A percentile compares a stretch with the other conserved stretches of the same genome.
Evolutionary conservation across 192 early-diverging fungal genomes (phyloP).

Genomic region (Podila clonocystis): DNA sequence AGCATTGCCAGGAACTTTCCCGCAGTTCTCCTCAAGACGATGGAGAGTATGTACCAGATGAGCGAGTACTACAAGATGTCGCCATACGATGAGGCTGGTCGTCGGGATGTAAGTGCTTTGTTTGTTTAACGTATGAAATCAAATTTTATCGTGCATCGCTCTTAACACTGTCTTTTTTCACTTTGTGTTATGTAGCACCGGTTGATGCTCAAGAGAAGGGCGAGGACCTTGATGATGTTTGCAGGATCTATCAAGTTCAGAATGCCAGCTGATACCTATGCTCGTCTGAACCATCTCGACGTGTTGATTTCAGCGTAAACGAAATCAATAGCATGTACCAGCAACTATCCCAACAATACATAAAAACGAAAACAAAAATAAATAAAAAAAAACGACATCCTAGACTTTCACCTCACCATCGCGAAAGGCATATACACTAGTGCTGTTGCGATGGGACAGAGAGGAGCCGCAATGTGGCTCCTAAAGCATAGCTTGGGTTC

Average conservation of each 20-base stretch:
- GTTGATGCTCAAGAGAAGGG: conserved; percentile 65
- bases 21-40: conserved; percentile 76
- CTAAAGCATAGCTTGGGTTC: too few relatives aligned
- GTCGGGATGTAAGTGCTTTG: conserved; percentile 34
- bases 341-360: background rate
- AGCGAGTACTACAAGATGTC: conserved; percentile 68
- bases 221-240: conserved; percentile 82
- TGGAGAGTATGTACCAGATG: conserved; percentile 70
- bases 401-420: too few relatives aligned
- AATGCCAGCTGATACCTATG: conserved; percentile 84
- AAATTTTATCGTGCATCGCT: conserved; percentile 23
- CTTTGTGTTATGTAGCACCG: conserved; percentile 44
- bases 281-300: conserved; percentile 73
- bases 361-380: background rate
- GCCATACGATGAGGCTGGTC: conserved; percentile 52
- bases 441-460: too few relatives aligned
- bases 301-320: conserved; percentile 51
- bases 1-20: conserved; percentile 79
- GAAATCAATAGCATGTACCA: conserved; percentile 49
- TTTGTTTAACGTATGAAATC: background rate
- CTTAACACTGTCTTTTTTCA: conserved; percentile 23
- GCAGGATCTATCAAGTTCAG: conserved; percentile 87
- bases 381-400: too few relatives aligned
- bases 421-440: too few relatives aligned
- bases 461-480: too few relatives aligned